These are phyloP conservation scores for Schizothecium vesticola DNA, from an alignment of 495 filamentous ascomycete genomes.

Conservation along the genomic window DNA sequence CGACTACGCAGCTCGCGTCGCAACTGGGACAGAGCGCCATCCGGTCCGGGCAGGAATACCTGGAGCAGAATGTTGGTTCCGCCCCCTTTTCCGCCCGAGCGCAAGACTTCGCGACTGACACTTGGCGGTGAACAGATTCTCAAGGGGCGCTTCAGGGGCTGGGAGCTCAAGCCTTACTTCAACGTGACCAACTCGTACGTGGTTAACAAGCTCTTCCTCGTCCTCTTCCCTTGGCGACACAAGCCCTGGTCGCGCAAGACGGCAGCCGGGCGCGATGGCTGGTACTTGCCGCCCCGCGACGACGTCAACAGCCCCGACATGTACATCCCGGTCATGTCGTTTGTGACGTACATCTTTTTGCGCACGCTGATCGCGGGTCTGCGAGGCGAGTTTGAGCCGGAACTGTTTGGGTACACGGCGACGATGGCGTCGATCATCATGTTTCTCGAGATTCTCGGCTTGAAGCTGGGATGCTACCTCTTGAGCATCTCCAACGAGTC, in stretches of 20 bases:
- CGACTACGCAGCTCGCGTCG: conserved; percentile 92
- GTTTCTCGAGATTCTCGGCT: conserved; percentile 74
- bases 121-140: conserved; percentile 28
- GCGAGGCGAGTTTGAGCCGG: conserved; percentile 88
- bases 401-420: conserved; percentile 83
- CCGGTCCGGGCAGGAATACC: conserved; percentile 79
- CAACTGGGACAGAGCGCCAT: conserved; percentile 91
- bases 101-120: not conserved
- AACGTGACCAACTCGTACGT: conserved; percentile 93
- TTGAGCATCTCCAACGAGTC: conserved; percentile 80
- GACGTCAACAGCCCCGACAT: conserved; percentile 98
- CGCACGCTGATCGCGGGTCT: conserved; percentile 85
- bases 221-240: conserved; percentile 96
- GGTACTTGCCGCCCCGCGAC: conserved; percentile 91
- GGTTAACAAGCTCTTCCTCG: conserved; percentile 74
- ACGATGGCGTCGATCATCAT: conserved; percentile 77
- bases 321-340: conserved; percentile 94
- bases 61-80: conserved; percentile 78
- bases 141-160: conserved; percentile 87
- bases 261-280: conserved; percentile 65
- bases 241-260: conserved; percentile 85
- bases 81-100: not conserved
- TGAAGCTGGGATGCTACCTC: conserved; percentile 92
- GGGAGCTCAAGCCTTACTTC: conserved; percentile 94
- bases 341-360: conserved; percentile 95